Evolutionary conservation across 163 green algal genomes (phyloP).

Genomic region (Chloromonas sp.): DNA sequence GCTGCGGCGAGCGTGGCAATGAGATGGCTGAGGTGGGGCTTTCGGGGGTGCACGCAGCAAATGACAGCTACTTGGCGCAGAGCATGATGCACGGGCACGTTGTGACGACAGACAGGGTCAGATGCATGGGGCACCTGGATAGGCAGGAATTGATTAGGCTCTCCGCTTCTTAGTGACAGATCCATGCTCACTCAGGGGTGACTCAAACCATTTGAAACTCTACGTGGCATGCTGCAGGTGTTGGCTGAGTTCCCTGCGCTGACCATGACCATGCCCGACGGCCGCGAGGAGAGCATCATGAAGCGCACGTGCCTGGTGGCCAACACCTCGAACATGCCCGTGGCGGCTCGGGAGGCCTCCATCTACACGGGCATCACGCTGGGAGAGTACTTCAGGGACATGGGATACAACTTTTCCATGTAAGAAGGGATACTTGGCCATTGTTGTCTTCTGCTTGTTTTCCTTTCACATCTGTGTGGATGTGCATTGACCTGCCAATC

Average conservation of each 20-base stretch:
- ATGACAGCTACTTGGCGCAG: no score
- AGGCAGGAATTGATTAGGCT: no score
- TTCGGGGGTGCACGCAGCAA: no score
- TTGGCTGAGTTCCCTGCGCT: conserved; percentile 97
- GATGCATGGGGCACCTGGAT: no score
- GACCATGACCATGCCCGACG: conserved; percentile 96
- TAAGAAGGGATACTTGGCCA: background rate
- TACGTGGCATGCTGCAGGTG: conserved; percentile 36
- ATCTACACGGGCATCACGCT: conserved; percentile 99
- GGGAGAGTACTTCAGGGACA: conserved; percentile 98
- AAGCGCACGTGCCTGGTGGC: conserved; percentile 96
- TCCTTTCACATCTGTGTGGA: no score
- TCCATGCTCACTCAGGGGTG: no score
- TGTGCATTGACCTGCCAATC: no score
- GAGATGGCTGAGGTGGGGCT: conserved; percentile 94
- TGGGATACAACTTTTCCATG: conserved; percentile 99
- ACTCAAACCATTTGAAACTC: no score
- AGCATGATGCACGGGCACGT: no score
- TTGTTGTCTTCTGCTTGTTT: no score
- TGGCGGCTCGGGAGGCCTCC: conserved; percentile 95
- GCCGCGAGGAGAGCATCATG: conserved; percentile 98
- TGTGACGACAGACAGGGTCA: no score
- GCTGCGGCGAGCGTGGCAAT: conserved; percentile 96
- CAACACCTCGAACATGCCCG: conserved; percentile 99
- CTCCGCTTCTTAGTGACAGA: no score